These are phyloP conservation scores for Backusella liffmaniae DNA, from an alignment of 192 early-diverging fungal genomes.

Conservation along the genomic window DNA sequence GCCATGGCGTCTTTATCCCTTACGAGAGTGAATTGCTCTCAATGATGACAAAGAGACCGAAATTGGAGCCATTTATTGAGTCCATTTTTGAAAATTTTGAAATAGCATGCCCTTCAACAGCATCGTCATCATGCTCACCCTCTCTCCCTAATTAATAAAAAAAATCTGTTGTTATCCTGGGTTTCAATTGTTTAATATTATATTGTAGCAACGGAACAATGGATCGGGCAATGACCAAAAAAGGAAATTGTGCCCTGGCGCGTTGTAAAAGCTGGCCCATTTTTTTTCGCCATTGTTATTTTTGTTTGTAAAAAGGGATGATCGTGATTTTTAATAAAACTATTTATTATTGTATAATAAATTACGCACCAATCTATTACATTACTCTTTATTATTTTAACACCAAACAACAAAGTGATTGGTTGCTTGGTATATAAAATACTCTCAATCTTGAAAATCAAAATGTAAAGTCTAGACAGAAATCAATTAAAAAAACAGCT, in stretches of 20 bases:
- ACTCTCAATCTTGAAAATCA: neutral
- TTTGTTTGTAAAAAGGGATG: neutral
- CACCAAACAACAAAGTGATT: neutral
- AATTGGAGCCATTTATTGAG: constrained; percentile 14
- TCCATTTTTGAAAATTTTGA: constrained; percentile 25
- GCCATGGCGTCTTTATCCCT: constrained; percentile 21
- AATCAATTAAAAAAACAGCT: neutral
- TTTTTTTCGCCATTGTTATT: neutral
- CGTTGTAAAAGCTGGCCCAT: neutral
- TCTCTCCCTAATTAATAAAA: neutral
- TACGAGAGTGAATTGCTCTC: constrained; percentile 24
- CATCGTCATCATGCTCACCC: neutral
- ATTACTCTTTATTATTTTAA: neutral
- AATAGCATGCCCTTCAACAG: neutral
- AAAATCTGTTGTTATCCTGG: neutral
- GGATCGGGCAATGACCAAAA: neutral
- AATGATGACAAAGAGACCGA: constrained; percentile 17
- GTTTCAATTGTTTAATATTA: neutral
- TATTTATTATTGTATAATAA: neutral
- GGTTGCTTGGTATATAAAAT: neutral
- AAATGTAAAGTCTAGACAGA: neutral
- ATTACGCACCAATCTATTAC: neutral
- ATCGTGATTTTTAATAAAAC: neutral
- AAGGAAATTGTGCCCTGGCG: neutral
- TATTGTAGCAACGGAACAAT: neutral